Conservation (phyloP, 139 green algal genomes). For the Closterium sp. region DNA sequence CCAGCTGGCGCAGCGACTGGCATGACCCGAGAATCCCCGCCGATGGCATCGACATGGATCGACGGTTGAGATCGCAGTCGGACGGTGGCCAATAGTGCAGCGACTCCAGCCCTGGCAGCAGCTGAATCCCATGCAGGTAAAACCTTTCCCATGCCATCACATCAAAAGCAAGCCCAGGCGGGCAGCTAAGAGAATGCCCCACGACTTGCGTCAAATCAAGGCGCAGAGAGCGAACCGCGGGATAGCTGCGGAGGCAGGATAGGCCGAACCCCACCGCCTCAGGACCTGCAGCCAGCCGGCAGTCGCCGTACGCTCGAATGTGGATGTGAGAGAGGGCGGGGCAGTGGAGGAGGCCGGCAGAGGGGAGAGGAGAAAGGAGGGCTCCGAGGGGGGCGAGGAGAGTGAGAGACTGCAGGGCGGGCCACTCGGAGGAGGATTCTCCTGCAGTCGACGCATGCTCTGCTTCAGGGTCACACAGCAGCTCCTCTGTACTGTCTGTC, state of each 20-base stretch:
- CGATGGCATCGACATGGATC: constrained; percentile 6
- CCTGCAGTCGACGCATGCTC: background rate
- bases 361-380: background rate
- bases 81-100: constrained; percentile 34
- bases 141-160: constrained; percentile 36
- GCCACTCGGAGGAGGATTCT: background rate
- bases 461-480: background rate
- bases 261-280: constrained; percentile 1
- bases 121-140: constrained; percentile 30
- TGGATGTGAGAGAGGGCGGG: background rate
- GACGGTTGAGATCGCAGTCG: constrained; percentile 18
- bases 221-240: background rate
- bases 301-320: constrained; percentile 18
- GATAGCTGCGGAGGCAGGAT: constrained; percentile 7
- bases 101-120: background rate
- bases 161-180: constrained; percentile 11
- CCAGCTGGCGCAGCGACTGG: background rate
- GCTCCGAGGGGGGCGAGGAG: constrained; percentile 15
- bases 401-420: background rate
- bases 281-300: background rate
- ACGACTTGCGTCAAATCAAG: constrained; percentile 11
- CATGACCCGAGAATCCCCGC: constrained; percentile 23
- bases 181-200: constrained; percentile 5
- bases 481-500: background rate
- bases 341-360: constrained; percentile 13